Evolutionary conservation across 1,284 basidiomycete species (phyloP).

Genomic region (Melampsora larici-populina): DNA sequence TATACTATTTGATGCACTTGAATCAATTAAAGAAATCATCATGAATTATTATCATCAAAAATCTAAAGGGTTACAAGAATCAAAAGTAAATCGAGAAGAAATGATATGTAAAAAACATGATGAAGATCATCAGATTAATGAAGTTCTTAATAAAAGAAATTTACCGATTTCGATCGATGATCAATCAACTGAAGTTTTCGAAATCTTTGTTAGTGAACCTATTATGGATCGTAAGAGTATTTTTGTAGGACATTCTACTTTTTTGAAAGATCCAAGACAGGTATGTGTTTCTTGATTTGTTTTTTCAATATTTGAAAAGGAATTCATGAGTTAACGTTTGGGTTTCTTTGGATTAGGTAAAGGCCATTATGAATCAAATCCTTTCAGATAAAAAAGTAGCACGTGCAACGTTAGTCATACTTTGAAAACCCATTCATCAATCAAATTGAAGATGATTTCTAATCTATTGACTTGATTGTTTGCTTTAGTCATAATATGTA

Average conservation of each 20-base stretch:
- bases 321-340: background rate
- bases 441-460: background rate
- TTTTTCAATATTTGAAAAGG: background rate
- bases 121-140: background rate
- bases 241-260: constrained; percentile 77
- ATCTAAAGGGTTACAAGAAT: background rate
- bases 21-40: constrained; percentile 24
- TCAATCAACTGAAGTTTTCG: constrained; percentile 59
- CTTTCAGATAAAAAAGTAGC: constrained; percentile 37
- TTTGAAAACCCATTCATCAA: background rate
- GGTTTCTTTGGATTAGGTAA: constrained; percentile 8
- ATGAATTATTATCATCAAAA: constrained; percentile 1
- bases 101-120: background rate
- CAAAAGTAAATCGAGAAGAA: background rate
- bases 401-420: constrained; percentile 13
- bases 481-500: constrained; percentile 38
- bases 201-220: constrained; percentile 67
- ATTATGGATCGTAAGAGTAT: constrained; percentile 76
- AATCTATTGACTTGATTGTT: background rate
- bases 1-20: constrained; percentile 30
- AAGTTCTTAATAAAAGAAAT: background rate
- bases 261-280: constrained; percentile 70
- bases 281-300: constrained; percentile 55
- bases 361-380: constrained; percentile 17
- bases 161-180: background rate